phyloP scores from a whole-genome alignment of 306 rosid species.

The Cyclanthera cordifolia region DNA sequence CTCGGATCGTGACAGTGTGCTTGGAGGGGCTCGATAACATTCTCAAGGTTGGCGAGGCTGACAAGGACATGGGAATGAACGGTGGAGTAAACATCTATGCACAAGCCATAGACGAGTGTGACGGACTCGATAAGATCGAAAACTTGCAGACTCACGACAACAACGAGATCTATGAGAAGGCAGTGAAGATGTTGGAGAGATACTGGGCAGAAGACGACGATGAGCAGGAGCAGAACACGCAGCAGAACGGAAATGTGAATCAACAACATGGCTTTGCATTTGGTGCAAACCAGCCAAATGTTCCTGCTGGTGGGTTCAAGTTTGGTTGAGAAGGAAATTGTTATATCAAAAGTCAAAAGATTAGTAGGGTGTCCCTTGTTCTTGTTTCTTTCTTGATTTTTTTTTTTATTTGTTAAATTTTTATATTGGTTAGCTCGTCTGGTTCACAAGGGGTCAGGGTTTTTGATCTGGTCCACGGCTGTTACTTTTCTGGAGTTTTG shows the following conservation, averaged over 20 bases:
- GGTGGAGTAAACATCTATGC: no score
- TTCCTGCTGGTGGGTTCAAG: constrained; percentile 46
- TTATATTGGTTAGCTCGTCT: neutral
- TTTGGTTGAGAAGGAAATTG: constrained; percentile 21
- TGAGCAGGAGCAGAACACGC: constrained; percentile 22
- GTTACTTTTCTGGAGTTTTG: constrained; percentile 1
- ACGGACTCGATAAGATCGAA: constrained; percentile 41
- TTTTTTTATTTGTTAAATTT: no score
- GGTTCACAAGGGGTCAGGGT: constrained; percentile 30
- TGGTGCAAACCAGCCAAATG: constrained; percentile 37
- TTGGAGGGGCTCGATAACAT: no score
- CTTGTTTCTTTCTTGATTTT: neutral
- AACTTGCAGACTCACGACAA: constrained; percentile 43
- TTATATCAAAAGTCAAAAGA: neutral
- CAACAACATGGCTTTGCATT: constrained; percentile 35
- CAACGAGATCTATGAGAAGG: constrained; percentile 54
- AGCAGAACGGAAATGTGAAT: constrained; percentile 22
- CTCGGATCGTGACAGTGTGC: no score
- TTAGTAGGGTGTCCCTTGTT: neutral
- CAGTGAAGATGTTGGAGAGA: constrained; percentile 61
- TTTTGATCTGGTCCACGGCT: constrained; percentile 24
- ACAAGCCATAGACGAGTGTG: no score
- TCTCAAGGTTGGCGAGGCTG: no score
- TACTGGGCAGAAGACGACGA: constrained; percentile 63
- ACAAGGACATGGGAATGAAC: no score